Evolutionary conservation across 2,329 filamentous ascomycete genomes (phyloP), one percentile per base, ranked within the genome.

Genomic region (Hansfordia pulvinata): DNA sequence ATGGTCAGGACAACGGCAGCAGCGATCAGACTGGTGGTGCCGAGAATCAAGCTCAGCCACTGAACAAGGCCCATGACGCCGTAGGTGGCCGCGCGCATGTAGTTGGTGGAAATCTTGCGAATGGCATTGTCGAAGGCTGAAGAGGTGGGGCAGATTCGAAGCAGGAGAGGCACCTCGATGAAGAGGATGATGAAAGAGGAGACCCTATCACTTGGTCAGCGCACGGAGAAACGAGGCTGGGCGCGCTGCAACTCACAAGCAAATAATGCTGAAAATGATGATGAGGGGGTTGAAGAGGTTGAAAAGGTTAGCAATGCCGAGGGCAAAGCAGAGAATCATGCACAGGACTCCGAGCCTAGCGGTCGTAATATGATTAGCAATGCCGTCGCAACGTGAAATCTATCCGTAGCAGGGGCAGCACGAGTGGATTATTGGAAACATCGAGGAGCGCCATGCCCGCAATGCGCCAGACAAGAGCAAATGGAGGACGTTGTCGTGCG

Each of bases 101-200:
- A 96, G 64, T 94, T 96, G 32, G 86, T 93, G 36, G 84, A 84
- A 62, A 98, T 82, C 46, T 72, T 77, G 55, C 88, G 85, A 54
- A 98, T 88, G 50, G 85, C 77, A 39, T 60, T 62, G 53, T 98
- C 90, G 59, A 98, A 98, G 38, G 70, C 75, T 37, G 76, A 56
- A 10, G 88, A 96, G 5, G 90, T 98, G 31, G 90, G 90, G 62
- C 90, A 98, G 60, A 98, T 94, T 56, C 90, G 82, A 35, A 98
- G 76, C 31, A 98, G 80, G 32, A 96, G 76, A 16, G 90, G 90
- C 11, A 98, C 77, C 54, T 98, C 82, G 47, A 88, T 67, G 56
- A 90, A 90, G 47, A 90, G 60, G 46, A 90, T 78, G 41, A 86
- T 44, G 42, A 85, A 72, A 10, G 74, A 67, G 26, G 67, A 84